A percentile compares a stretch with the other conserved stretches of the same genome.
These are phyloP conservation scores for Penicillium coffeae DNA, from an alignment of 495 filamentous ascomycete species.

Conservation along the genomic window DNA sequence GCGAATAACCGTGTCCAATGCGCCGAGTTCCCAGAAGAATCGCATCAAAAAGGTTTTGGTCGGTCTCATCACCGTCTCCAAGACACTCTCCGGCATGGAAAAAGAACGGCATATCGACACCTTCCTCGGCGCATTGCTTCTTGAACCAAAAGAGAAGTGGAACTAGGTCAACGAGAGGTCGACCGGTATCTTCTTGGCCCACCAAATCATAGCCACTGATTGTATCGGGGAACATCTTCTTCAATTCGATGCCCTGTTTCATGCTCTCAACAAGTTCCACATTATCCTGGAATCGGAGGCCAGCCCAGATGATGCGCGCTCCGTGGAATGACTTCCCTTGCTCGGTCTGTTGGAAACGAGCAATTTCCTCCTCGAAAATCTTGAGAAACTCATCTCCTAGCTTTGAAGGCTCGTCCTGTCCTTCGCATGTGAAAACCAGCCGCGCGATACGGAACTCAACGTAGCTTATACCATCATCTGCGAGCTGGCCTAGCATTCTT, in stretches of 20 bases:
- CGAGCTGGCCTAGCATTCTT: conserved; percentile 61
- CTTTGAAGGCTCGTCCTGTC: conserved; percentile 56
- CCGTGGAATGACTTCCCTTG: conserved; percentile 78
- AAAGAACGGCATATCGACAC: conserved; percentile 87
- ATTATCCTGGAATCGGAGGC: conserved; percentile 57
- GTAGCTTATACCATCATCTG: conserved; percentile 76
- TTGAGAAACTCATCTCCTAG: conserved; percentile 63
- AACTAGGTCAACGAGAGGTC: conserved; percentile 69
- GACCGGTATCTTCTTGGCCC: conserved; percentile 76
- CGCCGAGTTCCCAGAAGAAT: conserved; percentile 81
- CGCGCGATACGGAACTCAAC: conserved; percentile 67
- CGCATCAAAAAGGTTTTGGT: conserved; percentile 87
- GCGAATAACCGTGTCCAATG: conserved; percentile 82
- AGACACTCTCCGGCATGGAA: conserved; percentile 89
- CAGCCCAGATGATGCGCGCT: conserved; percentile 83
- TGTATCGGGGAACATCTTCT: conserved; percentile 70
- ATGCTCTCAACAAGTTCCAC: conserved; percentile 70
- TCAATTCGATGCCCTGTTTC: conserved; percentile 79
- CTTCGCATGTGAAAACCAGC: conserved; percentile 53
- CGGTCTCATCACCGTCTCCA: conserved; percentile 69
- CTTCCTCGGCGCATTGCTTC: conserved; percentile 73
- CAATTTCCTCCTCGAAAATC: conserved; percentile 74
- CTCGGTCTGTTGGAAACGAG: conserved; percentile 65
- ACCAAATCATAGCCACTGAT: conserved; percentile 88
- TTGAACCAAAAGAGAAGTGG: conserved; percentile 91